Conservation (phyloP, 495 filamentous ascomycete species). For the Talaromyces proteolyticus region DNA sequence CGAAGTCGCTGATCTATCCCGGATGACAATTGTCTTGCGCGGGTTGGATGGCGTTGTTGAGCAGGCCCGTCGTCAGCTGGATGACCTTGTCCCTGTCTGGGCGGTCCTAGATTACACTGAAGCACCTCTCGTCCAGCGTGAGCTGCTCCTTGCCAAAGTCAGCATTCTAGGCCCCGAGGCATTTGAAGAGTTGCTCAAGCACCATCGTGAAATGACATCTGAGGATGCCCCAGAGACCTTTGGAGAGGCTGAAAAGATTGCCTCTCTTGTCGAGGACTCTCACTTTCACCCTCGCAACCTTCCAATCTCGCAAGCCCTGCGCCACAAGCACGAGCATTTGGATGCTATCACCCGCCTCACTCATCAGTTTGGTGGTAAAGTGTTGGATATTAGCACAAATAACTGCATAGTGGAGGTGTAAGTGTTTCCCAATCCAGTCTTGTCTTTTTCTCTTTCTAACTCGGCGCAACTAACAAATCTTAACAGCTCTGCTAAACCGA, state of each 20-base stretch:
- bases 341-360: constrained; percentile 90
- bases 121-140: constrained; percentile 90
- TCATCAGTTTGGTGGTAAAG: constrained; percentile 96
- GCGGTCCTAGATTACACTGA: constrained; percentile 94
- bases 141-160: constrained; percentile 93
- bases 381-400: constrained; percentile 94
- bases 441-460: background rate
- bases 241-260: constrained; percentile 24
- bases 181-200: constrained; percentile 91
- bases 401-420: constrained; percentile 98
- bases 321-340: constrained; percentile 96
- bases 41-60: constrained; percentile 97
- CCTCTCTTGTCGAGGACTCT: constrained; percentile 22
- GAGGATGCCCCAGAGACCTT: constrained; percentile 24
- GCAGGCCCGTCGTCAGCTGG: constrained; percentile 91
- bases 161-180: constrained; percentile 94
- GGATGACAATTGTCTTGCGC: constrained; percentile 96
- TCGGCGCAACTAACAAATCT: no score
- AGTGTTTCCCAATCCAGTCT: constrained; percentile 26
- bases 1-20: constrained; percentile 92
- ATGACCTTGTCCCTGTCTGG: constrained; percentile 97
- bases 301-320: constrained; percentile 76
- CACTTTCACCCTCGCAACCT: constrained; percentile 87
- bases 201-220: constrained; percentile 71
- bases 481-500: constrained; percentile 80